Evolutionary conservation across 345 rosid species (phyloP).

Genomic region (Eucalyptus sideroxylon): DNA sequence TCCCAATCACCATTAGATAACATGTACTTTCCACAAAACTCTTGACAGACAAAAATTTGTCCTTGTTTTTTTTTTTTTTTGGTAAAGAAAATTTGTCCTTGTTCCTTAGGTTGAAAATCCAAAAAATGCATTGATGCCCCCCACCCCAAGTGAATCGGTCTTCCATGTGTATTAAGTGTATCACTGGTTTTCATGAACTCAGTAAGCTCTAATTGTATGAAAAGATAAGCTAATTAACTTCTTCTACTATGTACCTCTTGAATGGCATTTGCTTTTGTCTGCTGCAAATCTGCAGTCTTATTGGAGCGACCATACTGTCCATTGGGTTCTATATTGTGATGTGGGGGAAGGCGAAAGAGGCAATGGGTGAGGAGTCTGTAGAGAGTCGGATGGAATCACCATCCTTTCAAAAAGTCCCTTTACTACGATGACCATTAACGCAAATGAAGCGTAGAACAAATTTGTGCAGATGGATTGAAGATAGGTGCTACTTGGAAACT

Average conservation of each 20-base stretch:
- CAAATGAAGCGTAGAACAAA: not conserved
- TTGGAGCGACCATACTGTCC: slow-evolving; percentile 13
- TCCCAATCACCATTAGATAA: not conserved
- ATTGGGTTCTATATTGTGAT: slow-evolving; percentile 20
- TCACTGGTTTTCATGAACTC: too few species aligned
- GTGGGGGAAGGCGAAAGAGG: slow-evolving; percentile 27
- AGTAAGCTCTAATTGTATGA: not conserved
- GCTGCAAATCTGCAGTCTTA: not conserved
- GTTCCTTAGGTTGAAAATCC: too few species aligned
- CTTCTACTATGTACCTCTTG: not conserved
- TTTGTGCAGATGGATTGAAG: not conserved
- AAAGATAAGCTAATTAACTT: too few species aligned
- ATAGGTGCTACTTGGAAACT: not conserved
- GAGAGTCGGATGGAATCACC: not conserved
- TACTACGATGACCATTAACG: not conserved
- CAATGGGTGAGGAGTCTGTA: not conserved
- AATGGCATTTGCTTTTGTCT: not conserved
- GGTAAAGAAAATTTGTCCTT: too few species aligned
- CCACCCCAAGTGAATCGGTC: not conserved
- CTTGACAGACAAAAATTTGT: not conserved
- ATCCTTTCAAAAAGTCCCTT: slow-evolving; percentile 2
- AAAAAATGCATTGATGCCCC: too few species aligned
- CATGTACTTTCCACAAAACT: not conserved
- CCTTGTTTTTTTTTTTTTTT: too few species aligned
- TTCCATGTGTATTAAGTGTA: not conserved